Conservation (phyloP, 208 protist genomes). For the Crithidia expoeki region DNA sequence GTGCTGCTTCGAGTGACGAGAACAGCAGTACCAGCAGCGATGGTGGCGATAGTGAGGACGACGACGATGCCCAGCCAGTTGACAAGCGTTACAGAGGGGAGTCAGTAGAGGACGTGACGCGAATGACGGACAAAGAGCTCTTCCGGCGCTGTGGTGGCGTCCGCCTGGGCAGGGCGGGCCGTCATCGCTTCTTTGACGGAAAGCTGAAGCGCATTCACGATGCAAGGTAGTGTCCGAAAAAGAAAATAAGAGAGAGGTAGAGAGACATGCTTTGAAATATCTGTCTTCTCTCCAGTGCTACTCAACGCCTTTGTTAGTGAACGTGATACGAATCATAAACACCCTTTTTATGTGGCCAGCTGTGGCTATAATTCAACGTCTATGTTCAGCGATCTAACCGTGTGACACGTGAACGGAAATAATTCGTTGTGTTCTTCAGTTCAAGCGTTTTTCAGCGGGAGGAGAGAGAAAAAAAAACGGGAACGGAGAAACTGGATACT, state of each 20-base stretch:
- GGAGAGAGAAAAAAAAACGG: neutral
- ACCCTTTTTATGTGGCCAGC: no score
- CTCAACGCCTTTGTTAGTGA: no score
- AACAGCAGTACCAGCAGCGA: slow-evolving; percentile 29
- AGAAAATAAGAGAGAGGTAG: no score
- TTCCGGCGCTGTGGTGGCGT: slow-evolving; percentile 80
- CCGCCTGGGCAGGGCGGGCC: slow-evolving; percentile 78
- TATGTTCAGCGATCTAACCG: no score
- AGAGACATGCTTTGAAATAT: no score
- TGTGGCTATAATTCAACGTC: no score
- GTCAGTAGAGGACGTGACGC: slow-evolving; percentile 37
- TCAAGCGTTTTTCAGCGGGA: neutral
- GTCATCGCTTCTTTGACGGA: slow-evolving; percentile 87
- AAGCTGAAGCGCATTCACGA: slow-evolving; percentile 77
- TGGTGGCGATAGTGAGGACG: slow-evolving; percentile 18
- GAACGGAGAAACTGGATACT: no score
- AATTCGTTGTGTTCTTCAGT: no score
- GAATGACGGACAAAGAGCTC: slow-evolving; percentile 73
- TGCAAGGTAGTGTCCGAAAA: neutral
- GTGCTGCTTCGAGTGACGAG: neutral
- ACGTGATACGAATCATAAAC: no score
- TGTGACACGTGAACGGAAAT: no score
- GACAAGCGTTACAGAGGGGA: slow-evolving; percentile 3
- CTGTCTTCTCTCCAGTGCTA: no score
- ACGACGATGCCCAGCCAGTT: slow-evolving; percentile 10